Conservation (phyloP, 139 green algal species). For the Closterium sp. region DNA sequence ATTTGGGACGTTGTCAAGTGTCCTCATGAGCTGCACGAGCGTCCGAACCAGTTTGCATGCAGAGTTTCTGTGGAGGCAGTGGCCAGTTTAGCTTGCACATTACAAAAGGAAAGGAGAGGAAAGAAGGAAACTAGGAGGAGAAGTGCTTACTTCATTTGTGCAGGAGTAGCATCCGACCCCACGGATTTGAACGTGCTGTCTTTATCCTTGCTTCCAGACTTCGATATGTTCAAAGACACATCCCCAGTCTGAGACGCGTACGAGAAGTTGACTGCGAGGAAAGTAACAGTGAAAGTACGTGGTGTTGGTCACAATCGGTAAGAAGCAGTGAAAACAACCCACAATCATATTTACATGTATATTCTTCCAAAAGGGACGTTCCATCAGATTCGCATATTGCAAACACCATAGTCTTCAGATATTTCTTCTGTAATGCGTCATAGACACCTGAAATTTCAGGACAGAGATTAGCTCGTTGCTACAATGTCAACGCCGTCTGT, state of each 20-base stretch:
- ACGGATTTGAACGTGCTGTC: conserved; percentile 16
- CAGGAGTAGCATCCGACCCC: neutral
- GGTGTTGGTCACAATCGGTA: neutral
- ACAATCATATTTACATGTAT: conserved; percentile 37
- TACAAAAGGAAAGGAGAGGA: neutral
- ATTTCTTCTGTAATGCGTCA: conserved; percentile 45
- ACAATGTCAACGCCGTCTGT: neutral
- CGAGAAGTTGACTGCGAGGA: neutral
- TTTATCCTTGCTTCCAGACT: conserved; percentile 11
- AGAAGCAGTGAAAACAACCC: neutral
- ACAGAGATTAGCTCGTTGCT: neutral
- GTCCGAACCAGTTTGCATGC: conserved; percentile 49
- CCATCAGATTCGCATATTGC: conserved; percentile 29
- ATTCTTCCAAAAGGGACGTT: conserved; percentile 36
- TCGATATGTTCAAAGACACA: neutral
- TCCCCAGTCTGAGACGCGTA: neutral
- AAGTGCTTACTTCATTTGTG: conserved; percentile 38
- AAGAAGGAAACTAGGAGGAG: neutral
- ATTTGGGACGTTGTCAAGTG: conserved; percentile 41
- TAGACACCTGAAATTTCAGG: conserved; percentile 24
- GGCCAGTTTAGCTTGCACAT: neutral
- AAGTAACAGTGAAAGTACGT: neutral
- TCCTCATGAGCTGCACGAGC: conserved; percentile 47
- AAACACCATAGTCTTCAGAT: conserved; percentile 46
- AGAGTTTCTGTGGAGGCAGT: conserved; percentile 22